Evolutionary conservation across 164 flowering plant species (phyloP).

Genomic region (Kalanchoe fedtschenkoi): DNA sequence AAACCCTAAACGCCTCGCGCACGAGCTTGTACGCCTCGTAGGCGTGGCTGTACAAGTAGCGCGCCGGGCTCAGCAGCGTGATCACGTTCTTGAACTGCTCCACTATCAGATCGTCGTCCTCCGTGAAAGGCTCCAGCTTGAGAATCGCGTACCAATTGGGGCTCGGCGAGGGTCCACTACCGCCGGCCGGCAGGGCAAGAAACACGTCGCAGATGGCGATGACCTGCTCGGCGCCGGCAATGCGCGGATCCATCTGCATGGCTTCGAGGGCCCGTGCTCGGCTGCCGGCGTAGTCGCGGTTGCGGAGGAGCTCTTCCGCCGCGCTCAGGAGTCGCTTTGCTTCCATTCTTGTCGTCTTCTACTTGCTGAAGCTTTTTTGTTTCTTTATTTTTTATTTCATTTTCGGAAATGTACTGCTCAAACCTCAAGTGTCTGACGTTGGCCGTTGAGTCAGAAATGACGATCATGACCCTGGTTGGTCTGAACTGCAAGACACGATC

Average conservation of each 20-base stretch:
- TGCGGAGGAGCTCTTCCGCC: slow-evolving; percentile 12
- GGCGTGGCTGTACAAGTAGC: slow-evolving; percentile 15
- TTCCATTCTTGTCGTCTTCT: background rate
- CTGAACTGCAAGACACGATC: no score
- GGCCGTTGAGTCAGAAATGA: no score
- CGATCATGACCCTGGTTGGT: no score
- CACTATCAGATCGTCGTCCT: slow-evolving; percentile 10
- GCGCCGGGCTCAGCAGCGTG: slow-evolving; percentile 14
- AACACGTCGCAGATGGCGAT: slow-evolving; percentile 24
- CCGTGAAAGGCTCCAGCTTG: slow-evolving; percentile 11
- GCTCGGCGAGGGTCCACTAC: background rate
- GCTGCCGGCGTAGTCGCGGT: slow-evolving; percentile 18
- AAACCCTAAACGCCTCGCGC: slow-evolving; percentile 19
- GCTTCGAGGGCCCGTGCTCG: slow-evolving; percentile 21
- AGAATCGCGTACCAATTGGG: slow-evolving; percentile 26
- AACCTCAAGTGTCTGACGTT: no score
- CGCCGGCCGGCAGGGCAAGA: slow-evolving; percentile 10
- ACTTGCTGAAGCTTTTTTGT: background rate
- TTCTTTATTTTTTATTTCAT: background rate
- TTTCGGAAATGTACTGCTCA: background rate
- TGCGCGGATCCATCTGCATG: slow-evolving; percentile 11
- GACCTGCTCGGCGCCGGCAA: slow-evolving; percentile 15
- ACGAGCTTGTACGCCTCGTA: slow-evolving; percentile 18
- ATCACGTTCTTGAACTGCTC: slow-evolving; percentile 12
- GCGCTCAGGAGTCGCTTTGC: slow-evolving; percentile 9